A percentile compares a stretch with the other conserved stretches of the same genome.
These are phyloP conservation scores for Kluyveromyces aestuarii DNA, from an alignment of 805 yeast species.

Conservation along the genomic window DNA sequence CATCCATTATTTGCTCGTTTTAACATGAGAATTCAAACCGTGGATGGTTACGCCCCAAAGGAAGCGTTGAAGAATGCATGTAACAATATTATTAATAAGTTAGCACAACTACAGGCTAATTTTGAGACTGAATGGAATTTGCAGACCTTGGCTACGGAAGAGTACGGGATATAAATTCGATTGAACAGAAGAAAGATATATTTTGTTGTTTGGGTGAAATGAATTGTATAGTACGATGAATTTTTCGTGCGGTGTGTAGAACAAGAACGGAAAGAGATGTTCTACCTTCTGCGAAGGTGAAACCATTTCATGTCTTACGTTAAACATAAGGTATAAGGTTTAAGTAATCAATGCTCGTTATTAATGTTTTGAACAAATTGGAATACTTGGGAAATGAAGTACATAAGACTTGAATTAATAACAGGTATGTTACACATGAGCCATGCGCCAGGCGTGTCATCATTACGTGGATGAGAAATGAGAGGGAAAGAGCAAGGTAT, in stretches of 20 bases:
- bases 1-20: constrained; percentile 96
- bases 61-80: constrained; percentile 90
- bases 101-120: constrained; percentile 63
- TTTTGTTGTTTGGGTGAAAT: background rate
- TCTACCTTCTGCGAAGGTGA: too few relatives aligned
- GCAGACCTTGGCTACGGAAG: constrained; percentile 57
- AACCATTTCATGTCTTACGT: too few relatives aligned
- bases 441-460: background rate
- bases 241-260: background rate
- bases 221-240: background rate
- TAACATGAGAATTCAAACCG: constrained; percentile 89
- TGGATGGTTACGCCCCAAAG: constrained; percentile 87
- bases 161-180: constrained; percentile 13
- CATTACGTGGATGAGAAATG: background rate
- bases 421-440: background rate
- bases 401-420: background rate
- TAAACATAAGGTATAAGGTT: too few relatives aligned
- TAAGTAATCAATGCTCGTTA: too few relatives aligned
- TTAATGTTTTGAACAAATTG: too few relatives aligned
- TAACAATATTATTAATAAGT: constrained; percentile 67
- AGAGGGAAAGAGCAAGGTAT: background rate
- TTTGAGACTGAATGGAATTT: constrained; percentile 91
- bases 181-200: background rate
- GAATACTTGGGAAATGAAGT: background rate
- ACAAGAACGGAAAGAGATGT: background rate